Evolutionary conservation across 768 basidiomycete genomes (phyloP).

Genomic region (Macrocybe gigantea): DNA sequence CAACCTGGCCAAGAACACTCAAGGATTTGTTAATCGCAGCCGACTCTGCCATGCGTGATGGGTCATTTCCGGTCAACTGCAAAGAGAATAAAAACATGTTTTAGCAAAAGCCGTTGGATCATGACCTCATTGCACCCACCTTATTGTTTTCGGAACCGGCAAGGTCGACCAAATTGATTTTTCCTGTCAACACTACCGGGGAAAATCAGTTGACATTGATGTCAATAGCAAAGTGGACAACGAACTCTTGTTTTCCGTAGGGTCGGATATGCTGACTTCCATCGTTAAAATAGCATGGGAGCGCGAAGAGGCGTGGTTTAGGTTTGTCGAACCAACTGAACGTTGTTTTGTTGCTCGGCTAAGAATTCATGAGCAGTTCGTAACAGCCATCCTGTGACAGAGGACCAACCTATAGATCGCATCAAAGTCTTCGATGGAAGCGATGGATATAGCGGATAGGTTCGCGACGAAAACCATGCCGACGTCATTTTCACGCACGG

Average conservation of each 20-base stretch:
- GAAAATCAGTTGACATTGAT: conserved; percentile 2
- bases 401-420: conserved; percentile 35
- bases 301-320: conserved; percentile 81
- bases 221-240: conserved; percentile 1
- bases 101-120: background rate
- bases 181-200: conserved; percentile 58
- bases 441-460: conserved; percentile 35
- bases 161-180: conserved; percentile 83
- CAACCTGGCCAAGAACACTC: conserved; percentile 83
- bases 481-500: conserved; percentile 46
- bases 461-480: conserved; percentile 54
- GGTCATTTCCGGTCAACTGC: conserved; percentile 78
- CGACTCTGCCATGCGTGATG: conserved; percentile 83
- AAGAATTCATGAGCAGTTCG: background rate
- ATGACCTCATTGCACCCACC: conserved; percentile 23
- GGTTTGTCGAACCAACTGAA: conserved; percentile 79
- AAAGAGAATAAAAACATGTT: background rate
- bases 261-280: conserved; percentile 53
- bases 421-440: conserved; percentile 38
- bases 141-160: conserved; percentile 93
- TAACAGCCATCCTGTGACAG: background rate
- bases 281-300: conserved; percentile 86
- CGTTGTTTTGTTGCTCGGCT: conserved; percentile 73
- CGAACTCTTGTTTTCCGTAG: conserved; percentile 48
- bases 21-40: conserved; percentile 88